Evolutionary conservation across 2,329 filamentous ascomycete species (phyloP).

Genomic region (Penicillium concentricum): DNA sequence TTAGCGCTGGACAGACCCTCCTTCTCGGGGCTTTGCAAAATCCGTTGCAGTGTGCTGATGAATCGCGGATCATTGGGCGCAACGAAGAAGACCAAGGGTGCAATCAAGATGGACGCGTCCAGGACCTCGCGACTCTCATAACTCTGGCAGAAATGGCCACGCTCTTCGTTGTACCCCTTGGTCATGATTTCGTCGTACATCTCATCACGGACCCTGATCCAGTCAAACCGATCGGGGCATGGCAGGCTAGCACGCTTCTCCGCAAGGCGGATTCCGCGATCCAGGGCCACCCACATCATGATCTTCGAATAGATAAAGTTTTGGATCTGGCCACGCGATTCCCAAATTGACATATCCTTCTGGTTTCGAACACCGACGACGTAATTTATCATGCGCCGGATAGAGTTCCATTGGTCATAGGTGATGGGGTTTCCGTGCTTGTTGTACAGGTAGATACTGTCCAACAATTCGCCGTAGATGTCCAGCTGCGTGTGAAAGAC

Average conservation of each 20-base stretch:
- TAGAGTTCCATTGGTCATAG: constrained; percentile 73
- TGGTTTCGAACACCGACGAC: constrained; percentile 66
- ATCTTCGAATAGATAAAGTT: constrained; percentile 80
- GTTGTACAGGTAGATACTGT: constrained; percentile 74
- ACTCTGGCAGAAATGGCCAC: constrained; percentile 71
- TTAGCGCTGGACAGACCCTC: constrained; percentile 73
- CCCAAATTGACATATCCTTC: constrained; percentile 81
- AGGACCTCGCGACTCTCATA: constrained; percentile 70
- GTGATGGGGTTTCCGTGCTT: constrained; percentile 74
- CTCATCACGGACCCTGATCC: constrained; percentile 64
- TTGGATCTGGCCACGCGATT: constrained; percentile 72
- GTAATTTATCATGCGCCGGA: constrained; percentile 68
- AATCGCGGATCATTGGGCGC: constrained; percentile 75
- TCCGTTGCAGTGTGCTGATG: constrained; percentile 67
- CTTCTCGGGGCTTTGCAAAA: constrained; percentile 70
- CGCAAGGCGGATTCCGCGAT: constrained; percentile 69
- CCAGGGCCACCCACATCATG: constrained; percentile 80
- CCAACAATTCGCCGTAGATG: constrained; percentile 77
- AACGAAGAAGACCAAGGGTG: constrained; percentile 77
- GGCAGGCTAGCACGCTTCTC: constrained; percentile 71
- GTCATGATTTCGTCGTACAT: constrained; percentile 76
- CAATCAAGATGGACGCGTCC: constrained; percentile 73
- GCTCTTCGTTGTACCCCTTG: constrained; percentile 70
- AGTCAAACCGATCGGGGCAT: constrained; percentile 66
- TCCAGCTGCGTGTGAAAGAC: constrained; percentile 75